These are phyloP conservation scores for Torulaspora microellipsoides DNA, from an alignment of 805 yeast genomes.

Conservation along the genomic window DNA sequence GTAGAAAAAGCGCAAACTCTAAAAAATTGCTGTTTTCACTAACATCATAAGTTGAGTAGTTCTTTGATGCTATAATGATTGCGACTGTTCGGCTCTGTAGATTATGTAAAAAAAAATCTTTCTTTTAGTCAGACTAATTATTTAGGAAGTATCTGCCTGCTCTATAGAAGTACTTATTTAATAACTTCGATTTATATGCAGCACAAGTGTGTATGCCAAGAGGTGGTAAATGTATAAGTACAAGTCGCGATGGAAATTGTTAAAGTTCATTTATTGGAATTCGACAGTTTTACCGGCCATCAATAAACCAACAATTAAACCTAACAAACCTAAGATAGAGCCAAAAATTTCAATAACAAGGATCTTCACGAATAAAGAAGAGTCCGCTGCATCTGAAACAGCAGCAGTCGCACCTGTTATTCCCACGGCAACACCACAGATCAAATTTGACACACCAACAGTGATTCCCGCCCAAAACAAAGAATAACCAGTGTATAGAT, in stretches of 20 bases:
- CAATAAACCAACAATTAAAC: slow-evolving; percentile 91
- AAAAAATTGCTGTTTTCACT: background rate
- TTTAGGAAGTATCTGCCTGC: too few species aligned
- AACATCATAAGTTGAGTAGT: background rate
- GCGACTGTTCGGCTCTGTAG: slow-evolving; percentile 4
- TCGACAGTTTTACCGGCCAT: slow-evolving; percentile 96
- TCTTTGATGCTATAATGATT: background rate
- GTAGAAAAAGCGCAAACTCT: background rate
- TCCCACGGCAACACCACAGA: slow-evolving; percentile 97
- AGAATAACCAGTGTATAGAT: slow-evolving; percentile 90
- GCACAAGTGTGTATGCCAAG: too few species aligned
- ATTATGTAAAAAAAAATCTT: slow-evolving; percentile 2
- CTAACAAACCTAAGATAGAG: slow-evolving; percentile 90
- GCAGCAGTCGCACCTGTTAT: slow-evolving; percentile 99
- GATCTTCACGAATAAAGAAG: slow-evolving; percentile 89
- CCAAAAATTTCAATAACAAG: slow-evolving; percentile 97
- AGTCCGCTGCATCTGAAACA: slow-evolving; percentile 94
- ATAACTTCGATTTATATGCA: too few species aligned
- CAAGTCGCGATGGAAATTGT: too few species aligned
- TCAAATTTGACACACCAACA: slow-evolving; percentile 86
- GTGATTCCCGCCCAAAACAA: slow-evolving; percentile 98
- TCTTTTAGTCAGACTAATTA: background rate
- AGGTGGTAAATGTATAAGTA: too few species aligned
- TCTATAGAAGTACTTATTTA: too few species aligned
- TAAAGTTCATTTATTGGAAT: slow-evolving; percentile 45